Evolutionary conservation across 495 filamentous ascomycete genomes (phyloP).

Genomic region (Penicillium coprophilum): DNA sequence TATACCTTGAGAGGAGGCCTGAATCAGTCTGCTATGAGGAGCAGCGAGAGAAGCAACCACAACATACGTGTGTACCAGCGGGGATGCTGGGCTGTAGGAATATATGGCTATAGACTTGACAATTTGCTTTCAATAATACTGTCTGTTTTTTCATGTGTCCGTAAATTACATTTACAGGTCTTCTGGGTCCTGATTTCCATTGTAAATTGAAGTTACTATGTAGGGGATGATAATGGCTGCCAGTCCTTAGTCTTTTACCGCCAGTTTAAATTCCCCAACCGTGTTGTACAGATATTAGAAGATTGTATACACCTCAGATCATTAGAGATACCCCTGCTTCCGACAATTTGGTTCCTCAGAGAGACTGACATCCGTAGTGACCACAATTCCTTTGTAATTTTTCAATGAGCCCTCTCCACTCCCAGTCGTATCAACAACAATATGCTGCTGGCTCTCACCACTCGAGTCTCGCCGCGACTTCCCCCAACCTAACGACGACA

Average conservation of each 20-base stretch:
- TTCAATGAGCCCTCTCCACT: no score
- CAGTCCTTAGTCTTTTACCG: neutral
- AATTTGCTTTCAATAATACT: neutral
- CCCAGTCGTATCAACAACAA: no score
- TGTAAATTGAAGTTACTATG: neutral
- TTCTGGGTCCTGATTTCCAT: no score
- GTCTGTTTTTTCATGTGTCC: neutral
- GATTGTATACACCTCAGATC: neutral
- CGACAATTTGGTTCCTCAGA: neutral
- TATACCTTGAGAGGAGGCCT: neutral
- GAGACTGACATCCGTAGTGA: no score
- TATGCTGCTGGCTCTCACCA: no score
- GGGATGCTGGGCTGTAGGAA: neutral
- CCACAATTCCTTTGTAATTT: no score
- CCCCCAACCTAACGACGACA: no score
- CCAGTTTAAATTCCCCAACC: no score
- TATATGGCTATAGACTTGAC: slow-evolving; percentile 6
- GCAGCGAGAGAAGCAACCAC: neutral
- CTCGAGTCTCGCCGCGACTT: no score
- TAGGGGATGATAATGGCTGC: neutral
- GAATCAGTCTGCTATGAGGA: neutral
- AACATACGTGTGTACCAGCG: neutral
- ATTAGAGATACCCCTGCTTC: neutral
- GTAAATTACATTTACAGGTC: neutral
- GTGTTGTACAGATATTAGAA: neutral